Evolutionary conservation across 2,329 filamentous ascomycete species (phyloP).

Genomic region (Phaeosphaeriaceae sp.): DNA sequence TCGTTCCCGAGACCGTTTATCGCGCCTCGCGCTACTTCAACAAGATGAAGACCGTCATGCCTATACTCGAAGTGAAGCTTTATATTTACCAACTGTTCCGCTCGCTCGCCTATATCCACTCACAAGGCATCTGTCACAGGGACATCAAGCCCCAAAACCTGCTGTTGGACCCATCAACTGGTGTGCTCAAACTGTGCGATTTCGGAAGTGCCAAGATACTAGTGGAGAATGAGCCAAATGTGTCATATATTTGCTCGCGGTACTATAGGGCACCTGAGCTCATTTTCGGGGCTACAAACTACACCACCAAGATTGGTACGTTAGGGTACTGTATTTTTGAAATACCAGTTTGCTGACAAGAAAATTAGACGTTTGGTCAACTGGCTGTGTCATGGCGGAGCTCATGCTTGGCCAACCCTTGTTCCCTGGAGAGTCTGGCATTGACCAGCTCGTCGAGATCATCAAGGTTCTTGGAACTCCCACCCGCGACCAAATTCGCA

Average conservation of each 20-base stretch:
- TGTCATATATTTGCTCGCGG: constrained; percentile 98
- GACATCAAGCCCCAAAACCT: constrained; percentile 99
- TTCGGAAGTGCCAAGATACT: constrained; percentile 99
- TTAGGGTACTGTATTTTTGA: constrained; percentile 16
- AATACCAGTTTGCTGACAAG: constrained; percentile 24
- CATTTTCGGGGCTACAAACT: constrained; percentile 98
- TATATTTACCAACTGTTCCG: constrained; percentile 99
- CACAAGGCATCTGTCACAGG: constrained; percentile 97
- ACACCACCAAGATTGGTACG: constrained; percentile 99
- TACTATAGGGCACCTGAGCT: constrained; percentile 98
- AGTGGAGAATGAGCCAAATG: constrained; percentile 98
- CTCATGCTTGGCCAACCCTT: constrained; percentile 97
- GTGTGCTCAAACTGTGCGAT: constrained; percentile 95
- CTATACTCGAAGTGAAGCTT: constrained; percentile 96
- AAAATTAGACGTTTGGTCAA: constrained; percentile 91
- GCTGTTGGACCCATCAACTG: constrained; percentile 86
- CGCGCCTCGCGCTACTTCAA: constrained; percentile 98
- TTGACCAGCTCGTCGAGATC: constrained; percentile 98
- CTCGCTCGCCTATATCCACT: constrained; percentile 97
- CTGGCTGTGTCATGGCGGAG: constrained; percentile 98
- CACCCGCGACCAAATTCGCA: constrained; percentile 96
- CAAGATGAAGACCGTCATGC: constrained; percentile 99
- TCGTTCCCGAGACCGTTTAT: constrained; percentile 97
- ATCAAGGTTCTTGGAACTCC: constrained; percentile 98
- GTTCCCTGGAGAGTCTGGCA: constrained; percentile 97